Evolutionary conservation across 2,329 filamentous ascomycete genomes (phyloP), one percentile per base, ranked within the genome.

Genomic region (Fusarium nanum): DNA sequence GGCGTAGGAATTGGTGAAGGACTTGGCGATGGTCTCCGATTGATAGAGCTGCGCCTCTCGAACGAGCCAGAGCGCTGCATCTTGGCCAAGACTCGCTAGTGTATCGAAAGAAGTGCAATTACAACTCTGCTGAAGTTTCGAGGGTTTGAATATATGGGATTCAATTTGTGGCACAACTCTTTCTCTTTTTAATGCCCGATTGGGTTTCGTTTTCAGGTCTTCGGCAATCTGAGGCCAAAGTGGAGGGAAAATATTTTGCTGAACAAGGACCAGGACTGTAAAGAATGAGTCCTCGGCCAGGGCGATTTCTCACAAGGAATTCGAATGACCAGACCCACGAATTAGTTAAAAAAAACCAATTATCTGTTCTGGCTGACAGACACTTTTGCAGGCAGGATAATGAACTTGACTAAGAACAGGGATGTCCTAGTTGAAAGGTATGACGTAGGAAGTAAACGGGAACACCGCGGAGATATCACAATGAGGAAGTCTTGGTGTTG

Each of bases 21-120:
- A n/a, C 55, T 61, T 60, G 61, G 30, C 44, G 55, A 50, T 50
- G 16, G 50, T 41, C 63, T 56, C 50, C 55, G 54, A 41, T 49
- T 41, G 57, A 54, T 47, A 34, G 72, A 71, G 14, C 72, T 70
- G 49, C 68, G 70, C 34, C 72, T 59, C 49, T 66, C 63, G 13
- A 66, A 66, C 40, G 72, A 75, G 45, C 57, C 72, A 25, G 70
- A 70, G 20, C 66, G 70, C 30, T 72, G 44, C 68, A 70, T 71
- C 44, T 41, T 61, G 48, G 56, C 56, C 62, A 61, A 67, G 63
- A 67, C 62, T 65, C 44, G 56, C 62, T 53, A 49, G 41, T 30
- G 22, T 41, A 20, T n/a, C 40, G 40, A 30, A 25, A 32, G n/a
- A 55, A 55, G 30, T 48, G 23, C 13, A 42, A 8, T 25, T 41